These are phyloP conservation scores for Chytridium lagenaria DNA, from an alignment of 371 early-diverging fungal genomes.

Conservation along the genomic window DNA sequence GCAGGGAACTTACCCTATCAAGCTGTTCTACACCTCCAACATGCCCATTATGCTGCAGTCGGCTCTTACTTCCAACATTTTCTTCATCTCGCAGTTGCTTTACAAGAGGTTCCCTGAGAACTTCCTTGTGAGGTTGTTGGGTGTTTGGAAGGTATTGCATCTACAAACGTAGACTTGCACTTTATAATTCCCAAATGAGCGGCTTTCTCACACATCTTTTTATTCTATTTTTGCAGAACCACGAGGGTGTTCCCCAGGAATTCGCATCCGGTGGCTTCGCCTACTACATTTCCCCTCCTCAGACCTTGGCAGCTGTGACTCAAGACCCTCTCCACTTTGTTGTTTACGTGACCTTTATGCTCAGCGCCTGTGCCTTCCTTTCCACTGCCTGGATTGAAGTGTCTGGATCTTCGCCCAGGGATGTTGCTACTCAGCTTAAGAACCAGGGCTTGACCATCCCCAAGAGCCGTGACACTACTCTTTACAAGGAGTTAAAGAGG, in stretches of 20 bases:
- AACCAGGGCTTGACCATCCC: slow-evolving; percentile 98
- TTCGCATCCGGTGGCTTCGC: slow-evolving; percentile 94
- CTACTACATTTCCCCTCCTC: slow-evolving; percentile 98
- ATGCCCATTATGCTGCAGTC: slow-evolving; percentile 99
- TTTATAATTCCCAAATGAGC: not conserved
- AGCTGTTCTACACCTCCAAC: slow-evolving; percentile 99
- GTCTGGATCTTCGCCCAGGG: slow-evolving; percentile 96
- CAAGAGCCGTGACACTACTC: slow-evolving; percentile 92
- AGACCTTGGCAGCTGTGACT: slow-evolving; percentile 79
- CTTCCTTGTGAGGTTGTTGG: slow-evolving; percentile 92
- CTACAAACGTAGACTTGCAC: not conserved
- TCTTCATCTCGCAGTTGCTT: slow-evolving; percentile 96
- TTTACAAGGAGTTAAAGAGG: slow-evolving; percentile 98
- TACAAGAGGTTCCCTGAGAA: slow-evolving; percentile 95
- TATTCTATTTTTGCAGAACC: slow-evolving; percentile 35
- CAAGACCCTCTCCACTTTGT: slow-evolving; percentile 92
- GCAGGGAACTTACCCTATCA: slow-evolving; percentile 97
- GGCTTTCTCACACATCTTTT: not conserved
- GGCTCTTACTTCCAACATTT: slow-evolving; percentile 94
- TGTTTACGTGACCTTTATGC: slow-evolving; percentile 92
- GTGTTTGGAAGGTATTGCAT: slow-evolving; percentile 89
- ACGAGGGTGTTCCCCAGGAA: slow-evolving; percentile 88
- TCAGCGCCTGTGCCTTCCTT: slow-evolving; percentile 93
- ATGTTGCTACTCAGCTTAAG: slow-evolving; percentile 97
- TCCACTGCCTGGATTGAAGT: slow-evolving; percentile 99